Evolutionary conservation across 2,329 filamentous ascomycete genomes (phyloP), one percentile per base, ranked within the genome.

Genomic region (Cephalotrichum gorgonifer): DNA sequence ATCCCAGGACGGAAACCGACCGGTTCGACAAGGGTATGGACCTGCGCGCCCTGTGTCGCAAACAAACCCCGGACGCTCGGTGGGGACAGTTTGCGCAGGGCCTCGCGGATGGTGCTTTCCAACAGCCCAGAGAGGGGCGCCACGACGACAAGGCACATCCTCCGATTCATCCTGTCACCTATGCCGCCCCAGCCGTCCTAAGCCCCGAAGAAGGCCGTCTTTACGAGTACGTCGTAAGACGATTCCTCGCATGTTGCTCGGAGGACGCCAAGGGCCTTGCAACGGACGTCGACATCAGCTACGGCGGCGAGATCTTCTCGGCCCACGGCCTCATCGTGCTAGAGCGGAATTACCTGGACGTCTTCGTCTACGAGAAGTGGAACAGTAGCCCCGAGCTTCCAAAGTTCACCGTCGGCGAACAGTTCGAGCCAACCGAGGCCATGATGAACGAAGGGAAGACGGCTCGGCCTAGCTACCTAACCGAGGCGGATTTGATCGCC

Each of bases 111-210:
- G 88, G 88, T 3, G 83, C 73, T 8, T 97, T 95, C 62, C 79
- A 80, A 43, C 83, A 86, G 55, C 93, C 93, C 17, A 81, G 91
- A 39, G 78, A 84, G 55, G 93, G 93, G 4, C 78, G 81, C 48
- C 81, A 97, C 62, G 95, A 98, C 64, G 93, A 98, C 65, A 93
- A 95, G 65, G 93, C 93, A 1, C 93, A 98, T 67, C 93, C 93
- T 25, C 93, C 93, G 0, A 98, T 98, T 52, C 93, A 98, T 58
- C 93, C 93, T 0, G 85, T 98, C 52, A 86, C 86, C n/a, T 94
- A 87, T 60, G 88, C 85, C 6, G 76, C 78, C 1, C 76, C 83
- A 0, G 71, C 72, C 1, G 78, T 88, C 3, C 70, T 78, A 22
- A 79, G 73, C 49, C 73, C 80, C 1, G 74, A 85, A 47, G 88